Percentiles rank a stretch among this genome's conserved stretches.
Conservation (phyloP, 768 basidiomycete species). For the Trametes cubensis region DNA sequence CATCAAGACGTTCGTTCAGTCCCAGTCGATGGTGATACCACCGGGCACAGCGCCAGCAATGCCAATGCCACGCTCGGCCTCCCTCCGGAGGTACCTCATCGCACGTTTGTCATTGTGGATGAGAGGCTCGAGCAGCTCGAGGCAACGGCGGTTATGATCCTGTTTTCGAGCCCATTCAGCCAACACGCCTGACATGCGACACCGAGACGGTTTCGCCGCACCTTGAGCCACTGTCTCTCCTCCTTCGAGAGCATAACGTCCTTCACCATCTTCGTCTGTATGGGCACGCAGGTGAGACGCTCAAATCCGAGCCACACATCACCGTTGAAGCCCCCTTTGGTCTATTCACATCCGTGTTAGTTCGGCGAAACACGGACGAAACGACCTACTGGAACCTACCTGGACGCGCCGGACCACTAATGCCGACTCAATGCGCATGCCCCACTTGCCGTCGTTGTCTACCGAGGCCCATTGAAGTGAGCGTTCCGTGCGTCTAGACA, state of each 20-base stretch:
- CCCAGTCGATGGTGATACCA: constrained; percentile 81
- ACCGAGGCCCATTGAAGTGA: background rate
- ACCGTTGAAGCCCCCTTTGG: constrained; percentile 70
- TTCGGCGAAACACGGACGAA: constrained; percentile 15
- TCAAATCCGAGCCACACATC: constrained; percentile 89
- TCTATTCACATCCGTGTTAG: constrained; percentile 43
- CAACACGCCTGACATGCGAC: background rate
- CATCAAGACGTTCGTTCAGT: constrained; percentile 39
- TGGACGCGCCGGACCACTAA: constrained; percentile 70
- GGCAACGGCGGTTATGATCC: constrained; percentile 82
- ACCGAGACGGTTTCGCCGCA: constrained; percentile 33
- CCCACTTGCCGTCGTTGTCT: constrained; percentile 80
- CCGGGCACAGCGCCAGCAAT: constrained; percentile 64
- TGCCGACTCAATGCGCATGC: constrained; percentile 91
- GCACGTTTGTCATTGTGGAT: constrained; percentile 82
- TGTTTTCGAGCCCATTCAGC: constrained; percentile 29
- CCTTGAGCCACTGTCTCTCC: constrained; percentile 87
- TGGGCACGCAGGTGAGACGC: constrained; percentile 91
- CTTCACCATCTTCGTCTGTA: constrained; percentile 89
- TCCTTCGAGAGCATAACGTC: constrained; percentile 81
- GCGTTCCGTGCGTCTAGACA: background rate
- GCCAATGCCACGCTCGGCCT: constrained; percentile 76
- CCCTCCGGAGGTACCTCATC: constrained; percentile 76
- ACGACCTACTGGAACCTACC: constrained; percentile 39
- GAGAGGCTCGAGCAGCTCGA: constrained; percentile 61